phyloP scores from a whole-genome alignment of 2,329 filamentous ascomycete genomes.

The Hypoxylon sp. region DNA sequence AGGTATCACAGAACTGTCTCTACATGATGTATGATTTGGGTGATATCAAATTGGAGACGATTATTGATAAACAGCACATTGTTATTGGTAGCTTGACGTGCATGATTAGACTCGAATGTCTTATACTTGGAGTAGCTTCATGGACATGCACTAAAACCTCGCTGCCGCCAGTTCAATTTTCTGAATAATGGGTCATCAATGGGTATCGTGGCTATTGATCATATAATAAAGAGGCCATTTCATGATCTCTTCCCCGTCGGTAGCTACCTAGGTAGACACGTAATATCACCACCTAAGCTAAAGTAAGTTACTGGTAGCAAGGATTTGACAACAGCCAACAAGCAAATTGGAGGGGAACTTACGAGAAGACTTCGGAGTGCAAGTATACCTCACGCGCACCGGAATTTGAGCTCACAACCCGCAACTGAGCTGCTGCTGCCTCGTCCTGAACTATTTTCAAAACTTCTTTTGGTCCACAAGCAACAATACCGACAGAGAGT shows the following conservation, averaged over 20 bases:
- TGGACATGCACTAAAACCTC: neutral
- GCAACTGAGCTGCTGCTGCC: slow-evolving; percentile 50
- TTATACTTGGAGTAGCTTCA: neutral
- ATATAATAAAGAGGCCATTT: neutral
- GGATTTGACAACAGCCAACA: neutral
- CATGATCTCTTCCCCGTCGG: neutral
- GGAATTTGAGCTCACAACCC: slow-evolving; percentile 44
- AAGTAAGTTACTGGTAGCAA: neutral
- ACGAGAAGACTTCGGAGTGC: slow-evolving; percentile 51
- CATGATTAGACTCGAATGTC: neutral
- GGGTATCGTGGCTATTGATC: slow-evolving; percentile 7
- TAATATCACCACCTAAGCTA: slow-evolving; percentile 30
- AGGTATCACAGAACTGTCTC: neutral
- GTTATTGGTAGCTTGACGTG: neutral
- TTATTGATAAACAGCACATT: neutral
- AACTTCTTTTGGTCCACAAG: slow-evolving; percentile 49
- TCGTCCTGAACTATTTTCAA: slow-evolving; percentile 48
- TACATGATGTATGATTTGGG: slow-evolving; percentile 4
- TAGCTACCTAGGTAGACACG: neutral
- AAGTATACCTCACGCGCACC: slow-evolving; percentile 51
- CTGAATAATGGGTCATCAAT: neutral
- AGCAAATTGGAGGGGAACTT: slow-evolving; percentile 33
- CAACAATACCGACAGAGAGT: slow-evolving; percentile 48
- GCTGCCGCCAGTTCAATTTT: neutral
- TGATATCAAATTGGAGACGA: neutral